A percentile compares a stretch with the other conserved stretches of the same genome.
Conservation (phyloP, 768 basidiomycete species). For the Mycena galopus region DNA sequence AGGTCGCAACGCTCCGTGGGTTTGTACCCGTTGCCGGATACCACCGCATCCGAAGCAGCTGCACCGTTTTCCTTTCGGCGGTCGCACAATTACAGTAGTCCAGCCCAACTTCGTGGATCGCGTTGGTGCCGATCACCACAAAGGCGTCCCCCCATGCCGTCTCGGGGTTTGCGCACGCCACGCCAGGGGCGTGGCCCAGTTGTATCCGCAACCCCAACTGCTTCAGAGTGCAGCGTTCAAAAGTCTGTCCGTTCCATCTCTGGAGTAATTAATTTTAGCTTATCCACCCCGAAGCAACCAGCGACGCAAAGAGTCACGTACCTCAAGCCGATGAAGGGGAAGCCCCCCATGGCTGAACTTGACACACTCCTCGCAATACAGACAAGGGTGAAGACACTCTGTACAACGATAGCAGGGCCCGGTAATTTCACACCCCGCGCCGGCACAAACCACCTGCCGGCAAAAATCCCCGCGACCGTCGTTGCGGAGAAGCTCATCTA, state of each 20-base stretch:
- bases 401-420: background rate
- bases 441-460: background rate
- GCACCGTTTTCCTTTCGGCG: background rate
- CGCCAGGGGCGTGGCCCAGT: background rate
- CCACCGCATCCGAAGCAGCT: background rate
- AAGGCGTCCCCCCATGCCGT: background rate
- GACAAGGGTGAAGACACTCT: background rate
- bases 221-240: background rate
- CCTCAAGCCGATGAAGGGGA: background rate
- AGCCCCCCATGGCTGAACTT: background rate
- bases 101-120: background rate
- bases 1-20: background rate
- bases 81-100: background rate
- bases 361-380: background rate
- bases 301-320: background rate
- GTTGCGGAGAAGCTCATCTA: background rate
- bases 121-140: background rate
- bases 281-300: no score
- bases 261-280: background rate
- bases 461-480: background rate
- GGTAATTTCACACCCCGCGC: background rate
- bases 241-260: background rate
- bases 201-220: background rate
- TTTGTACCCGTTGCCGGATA: background rate
- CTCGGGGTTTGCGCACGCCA: background rate